Conservation (phyloP, 2,329 filamentous ascomycete genomes). For the Scedosporium boydii region DNA sequence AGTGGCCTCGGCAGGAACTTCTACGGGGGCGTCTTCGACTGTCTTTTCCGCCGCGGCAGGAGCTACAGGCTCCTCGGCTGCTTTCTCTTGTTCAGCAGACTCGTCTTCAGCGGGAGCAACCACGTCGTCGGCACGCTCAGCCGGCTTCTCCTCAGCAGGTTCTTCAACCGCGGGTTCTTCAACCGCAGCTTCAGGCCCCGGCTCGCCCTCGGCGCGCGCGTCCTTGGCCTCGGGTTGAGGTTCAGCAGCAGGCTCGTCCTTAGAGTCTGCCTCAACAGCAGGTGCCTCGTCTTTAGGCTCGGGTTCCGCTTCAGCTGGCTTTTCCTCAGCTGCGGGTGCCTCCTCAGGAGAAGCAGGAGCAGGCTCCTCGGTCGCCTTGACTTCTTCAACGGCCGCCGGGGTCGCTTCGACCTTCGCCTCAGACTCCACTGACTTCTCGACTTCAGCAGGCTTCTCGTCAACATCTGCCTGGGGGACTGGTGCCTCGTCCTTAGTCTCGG, state of each 20-base stretch:
- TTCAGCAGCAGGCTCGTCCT: background rate
- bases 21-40: background rate
- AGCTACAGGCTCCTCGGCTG: background rate
- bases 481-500: too few species aligned
- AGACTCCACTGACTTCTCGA: too few species aligned
- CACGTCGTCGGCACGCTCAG: background rate
- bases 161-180: background rate
- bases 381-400: background rate
- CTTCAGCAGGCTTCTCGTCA: background rate
- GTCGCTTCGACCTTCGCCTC: too few species aligned
- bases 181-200: background rate
- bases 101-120: background rate
- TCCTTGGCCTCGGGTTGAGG: background rate
- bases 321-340: background rate
- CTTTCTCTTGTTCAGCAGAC: background rate
- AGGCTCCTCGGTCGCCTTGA: background rate
- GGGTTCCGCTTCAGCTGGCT: background rate
- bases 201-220: background rate
- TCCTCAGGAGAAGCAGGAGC: slow-evolving; percentile 2
- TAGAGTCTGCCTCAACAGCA: background rate
- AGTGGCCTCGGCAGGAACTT: background rate
- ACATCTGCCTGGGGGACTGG: background rate
- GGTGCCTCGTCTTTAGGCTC: background rate
- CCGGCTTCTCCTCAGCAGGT: background rate
- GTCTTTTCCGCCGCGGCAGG: background rate